Conservation (phyloP, 805 yeast species). For the Saturnispora saitoi region DNA sequence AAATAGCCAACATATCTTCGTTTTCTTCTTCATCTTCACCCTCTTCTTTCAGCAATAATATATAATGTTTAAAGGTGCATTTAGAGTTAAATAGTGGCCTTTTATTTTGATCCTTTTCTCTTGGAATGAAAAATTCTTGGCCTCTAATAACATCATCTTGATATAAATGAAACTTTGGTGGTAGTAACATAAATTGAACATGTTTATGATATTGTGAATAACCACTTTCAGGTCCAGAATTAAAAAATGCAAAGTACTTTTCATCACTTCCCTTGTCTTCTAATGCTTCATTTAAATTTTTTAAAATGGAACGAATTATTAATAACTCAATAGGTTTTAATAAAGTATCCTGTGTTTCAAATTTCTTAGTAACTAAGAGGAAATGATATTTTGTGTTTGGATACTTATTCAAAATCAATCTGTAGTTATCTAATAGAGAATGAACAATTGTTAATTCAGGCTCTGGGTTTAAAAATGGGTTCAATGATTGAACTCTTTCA, state of each 20-base stretch:
- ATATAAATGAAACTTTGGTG: conserved; percentile 47
- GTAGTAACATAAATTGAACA: conserved; percentile 73
- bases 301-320: conserved; percentile 48
- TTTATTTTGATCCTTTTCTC: conserved; percentile 26
- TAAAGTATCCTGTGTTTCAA: conserved; percentile 63
- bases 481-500: conserved; percentile 29
- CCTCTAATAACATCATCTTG: conserved; percentile 43
- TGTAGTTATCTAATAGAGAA: conserved; percentile 43
- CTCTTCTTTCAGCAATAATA: conserved; percentile 48
- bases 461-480: conserved; percentile 80
- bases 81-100: conserved; percentile 57
- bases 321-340: conserved; percentile 62
- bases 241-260: conserved; percentile 75
- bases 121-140: conserved; percentile 46
- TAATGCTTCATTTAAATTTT: conserved; percentile 35
- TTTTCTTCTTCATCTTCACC: conserved; percentile 34
- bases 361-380: conserved; percentile 67
- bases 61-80: conserved; percentile 74
- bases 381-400: conserved; percentile 78
- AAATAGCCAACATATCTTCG: conserved; percentile 54
- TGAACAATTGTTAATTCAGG: conserved; percentile 58
- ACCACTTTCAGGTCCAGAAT: conserved; percentile 82
- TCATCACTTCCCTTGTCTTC: conserved; percentile 26
- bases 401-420: conserved; percentile 74
- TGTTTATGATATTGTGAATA: conserved; percentile 96